These are phyloP conservation scores for Cutaneotrichosporon spelunceum DNA, from an alignment of 1,284 basidiomycete species.

Conservation along the genomic window DNA sequence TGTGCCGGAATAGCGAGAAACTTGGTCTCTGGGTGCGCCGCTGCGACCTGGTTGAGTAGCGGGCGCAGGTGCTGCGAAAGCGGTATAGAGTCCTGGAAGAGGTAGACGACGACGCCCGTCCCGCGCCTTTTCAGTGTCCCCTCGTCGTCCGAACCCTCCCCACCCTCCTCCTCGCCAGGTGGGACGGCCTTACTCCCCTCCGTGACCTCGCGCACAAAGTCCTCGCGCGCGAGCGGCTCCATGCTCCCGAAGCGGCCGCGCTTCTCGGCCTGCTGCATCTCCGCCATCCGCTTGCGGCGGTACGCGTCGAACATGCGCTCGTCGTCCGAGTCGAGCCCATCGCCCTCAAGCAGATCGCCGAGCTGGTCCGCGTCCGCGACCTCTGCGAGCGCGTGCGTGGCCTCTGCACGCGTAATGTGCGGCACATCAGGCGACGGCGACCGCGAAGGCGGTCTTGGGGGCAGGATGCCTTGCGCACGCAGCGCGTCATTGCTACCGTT, in stretches of 20 bases:
- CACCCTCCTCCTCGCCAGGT: conserved; percentile 58
- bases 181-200: conserved; percentile 76
- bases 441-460: conserved; percentile 64
- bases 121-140: conserved; percentile 49
- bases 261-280: conserved; percentile 63
- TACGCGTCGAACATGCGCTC: conserved; percentile 71
- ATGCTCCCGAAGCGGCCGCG: conserved; percentile 77
- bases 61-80: conserved; percentile 71
- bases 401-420: conserved; percentile 47
- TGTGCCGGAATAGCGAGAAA: conserved; percentile 94
- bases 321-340: conserved; percentile 70
- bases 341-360: conserved; percentile 63
- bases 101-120: conserved; percentile 58
- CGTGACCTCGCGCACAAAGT: conserved; percentile 92
- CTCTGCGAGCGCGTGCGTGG: conserved; percentile 52
- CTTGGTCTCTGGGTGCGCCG: conserved; percentile 82
- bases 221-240: conserved; percentile 84
- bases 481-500: conserved; percentile 77
- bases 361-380: conserved; percentile 63
- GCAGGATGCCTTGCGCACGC: conserved; percentile 84
- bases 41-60: conserved; percentile 71
- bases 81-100: conserved; percentile 61
- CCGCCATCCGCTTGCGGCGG: conserved; percentile 63
- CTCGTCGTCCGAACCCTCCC: conserved; percentile 50
- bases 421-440: conserved; percentile 64